Evolutionary conservation across 176 grass and related monocot genomes (phyloP), one percentile per base, ranked within the genome.

Genomic region (Oryza nivara): DNA sequence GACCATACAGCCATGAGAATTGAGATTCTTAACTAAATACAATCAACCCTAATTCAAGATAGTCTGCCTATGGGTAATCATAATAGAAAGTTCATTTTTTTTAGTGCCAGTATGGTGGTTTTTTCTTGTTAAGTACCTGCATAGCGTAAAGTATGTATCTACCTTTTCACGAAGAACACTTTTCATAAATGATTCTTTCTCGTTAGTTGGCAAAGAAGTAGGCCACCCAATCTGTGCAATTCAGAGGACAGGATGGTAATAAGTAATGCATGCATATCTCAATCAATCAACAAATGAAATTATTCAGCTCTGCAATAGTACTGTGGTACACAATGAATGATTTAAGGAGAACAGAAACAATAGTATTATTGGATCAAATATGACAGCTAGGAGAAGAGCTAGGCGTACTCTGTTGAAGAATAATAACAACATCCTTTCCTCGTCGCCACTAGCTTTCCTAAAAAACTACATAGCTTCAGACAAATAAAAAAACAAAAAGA

Each of bases 131-230:
- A 56, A 72, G 34, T 10, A 28, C 23, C 38, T 74, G 20, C 9
- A 65, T 78, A 81, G 46, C 60, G 64, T 82, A 83, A 61, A 85
- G 1, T 68, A 63, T 52, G 26, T 41, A 56, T 47, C 36, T 84
- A 95, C 96, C 96, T 98, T 98, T 82, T 98, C 91, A 49, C 54
- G 80, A 30, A 98, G 51, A 85, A 95, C 87, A 63, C 87, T 90
- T 95, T 93, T 98, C 69, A 88, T 77, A 76, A 98, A 98, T 86
- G 90, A 79, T 74, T 91, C 91, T 89, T 98, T 98, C 89, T 98
- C 96, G 38, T 83, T 92, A 81, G 96, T 98, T 47, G 96, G 96
- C 73, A 98, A 84, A 65, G 93, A 98, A 36, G 96, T 85, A 87
- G 96, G 96, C 96, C 96, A 98, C 65, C 96, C 96, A 90, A 98